A percentile compares a stretch with the other conserved stretches of the same genome.
phyloP scores from a whole-genome alignment of 2,329 filamentous ascomycete species.

The Orbilia oligospora region DNA sequence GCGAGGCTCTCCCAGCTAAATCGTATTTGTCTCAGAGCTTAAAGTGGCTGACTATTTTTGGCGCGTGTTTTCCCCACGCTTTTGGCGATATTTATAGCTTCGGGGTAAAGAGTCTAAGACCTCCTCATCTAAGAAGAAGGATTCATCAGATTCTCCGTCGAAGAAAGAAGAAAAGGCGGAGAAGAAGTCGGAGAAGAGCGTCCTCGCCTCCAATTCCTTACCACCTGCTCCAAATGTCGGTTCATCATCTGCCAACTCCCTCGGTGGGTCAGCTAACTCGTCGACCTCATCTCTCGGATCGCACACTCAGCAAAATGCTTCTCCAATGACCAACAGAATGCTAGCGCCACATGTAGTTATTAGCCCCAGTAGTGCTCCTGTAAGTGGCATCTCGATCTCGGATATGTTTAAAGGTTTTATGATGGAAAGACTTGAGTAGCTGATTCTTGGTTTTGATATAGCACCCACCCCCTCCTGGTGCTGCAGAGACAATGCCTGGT shows the following conservation, averaged over 20 bases:
- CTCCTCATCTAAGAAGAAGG: conserved; percentile 79
- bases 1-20: conserved; percentile 21
- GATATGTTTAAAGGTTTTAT: conserved; percentile 16
- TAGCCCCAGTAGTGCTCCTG: conserved; percentile 61
- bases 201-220: conserved; percentile 57
- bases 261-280: conserved; percentile 48
- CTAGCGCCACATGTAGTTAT: conserved; percentile 83
- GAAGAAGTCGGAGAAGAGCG: conserved; percentile 60
- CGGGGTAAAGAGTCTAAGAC: conserved; percentile 59
- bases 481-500: conserved; percentile 97
- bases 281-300: conserved; percentile 61
- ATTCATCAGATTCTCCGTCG: conserved; percentile 67
- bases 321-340: conserved; percentile 64
- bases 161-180: conserved; percentile 59
- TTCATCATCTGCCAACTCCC: conserved; percentile 40
- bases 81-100: conserved; percentile 52
- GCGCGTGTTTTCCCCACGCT: conserved; percentile 47
- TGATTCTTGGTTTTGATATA: conserved; percentile 69
- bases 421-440: conserved; percentile 61
- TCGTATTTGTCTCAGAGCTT: conserved; percentile 57
- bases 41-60: conserved; percentile 45
- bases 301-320: conserved; percentile 63
- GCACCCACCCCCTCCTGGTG: conserved; percentile 93
- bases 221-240: conserved; percentile 57
- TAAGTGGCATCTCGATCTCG: conserved; percentile 42